Percentiles rank a stretch among this genome's conserved stretches.
phyloP scores from a whole-genome alignment of 805 yeast species.

The Candida nitratophila region DNA sequence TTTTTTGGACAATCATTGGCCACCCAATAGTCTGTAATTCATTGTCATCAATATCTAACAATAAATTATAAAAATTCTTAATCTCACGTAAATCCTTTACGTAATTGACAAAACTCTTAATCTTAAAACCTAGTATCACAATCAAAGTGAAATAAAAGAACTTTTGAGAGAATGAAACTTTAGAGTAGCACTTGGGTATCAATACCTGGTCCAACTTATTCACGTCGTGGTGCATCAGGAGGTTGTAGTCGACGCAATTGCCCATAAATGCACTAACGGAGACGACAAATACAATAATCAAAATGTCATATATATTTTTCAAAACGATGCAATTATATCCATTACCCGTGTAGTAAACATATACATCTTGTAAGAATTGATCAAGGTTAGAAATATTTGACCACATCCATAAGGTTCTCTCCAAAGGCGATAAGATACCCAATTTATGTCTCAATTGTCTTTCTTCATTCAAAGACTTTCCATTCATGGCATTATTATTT shows the following conservation, averaged over 20 bases:
- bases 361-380: slow-evolving; percentile 74
- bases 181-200: slow-evolving; percentile 39
- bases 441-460: slow-evolving; percentile 21
- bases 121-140: slow-evolving; percentile 43
- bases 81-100: slow-evolving; percentile 65
- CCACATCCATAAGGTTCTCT: slow-evolving; percentile 91
- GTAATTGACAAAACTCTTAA: slow-evolving; percentile 52
- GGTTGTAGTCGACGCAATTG: slow-evolving; percentile 66
- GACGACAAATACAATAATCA: slow-evolving; percentile 74
- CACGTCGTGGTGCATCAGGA: slow-evolving; percentile 18
- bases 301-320: slow-evolving; percentile 56
- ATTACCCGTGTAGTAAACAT: slow-evolving; percentile 76
- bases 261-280: slow-evolving; percentile 71
- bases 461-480: slow-evolving; percentile 10
- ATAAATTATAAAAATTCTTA: slow-evolving; percentile 63
- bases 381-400: slow-evolving; percentile 93
- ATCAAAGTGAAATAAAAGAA: slow-evolving; percentile 57
- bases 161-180: slow-evolving; percentile 42
- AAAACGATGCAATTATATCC: slow-evolving; percentile 78
- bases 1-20: slow-evolving; percentile 74
- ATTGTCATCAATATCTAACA: slow-evolving; percentile 65
- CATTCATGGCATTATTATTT: neutral
- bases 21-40: slow-evolving; percentile 92
- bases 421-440: slow-evolving; percentile 50
- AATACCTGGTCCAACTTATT: slow-evolving; percentile 37